phyloP scores from a whole-genome alignment of 2,329 filamentous ascomycete genomes.

The Stachybotrys echinatus region DNA sequence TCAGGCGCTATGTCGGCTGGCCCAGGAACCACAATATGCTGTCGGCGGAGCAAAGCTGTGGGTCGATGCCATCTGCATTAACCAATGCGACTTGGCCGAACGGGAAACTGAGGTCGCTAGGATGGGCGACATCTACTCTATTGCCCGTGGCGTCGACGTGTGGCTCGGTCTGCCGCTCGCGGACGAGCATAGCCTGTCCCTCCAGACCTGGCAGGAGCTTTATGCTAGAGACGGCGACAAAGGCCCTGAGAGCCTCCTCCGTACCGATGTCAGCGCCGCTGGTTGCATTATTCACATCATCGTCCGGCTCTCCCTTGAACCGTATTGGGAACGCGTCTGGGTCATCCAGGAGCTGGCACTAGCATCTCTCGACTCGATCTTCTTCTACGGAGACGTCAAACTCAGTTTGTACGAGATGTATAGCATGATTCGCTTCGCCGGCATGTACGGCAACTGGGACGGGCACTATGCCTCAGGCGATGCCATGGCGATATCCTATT shows the following conservation, averaged over 20 bases:
- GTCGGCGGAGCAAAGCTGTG: background rate
- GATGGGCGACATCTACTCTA: background rate
- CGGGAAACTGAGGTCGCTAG: background rate
- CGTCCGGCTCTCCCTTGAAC: background rate
- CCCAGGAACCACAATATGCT: background rate
- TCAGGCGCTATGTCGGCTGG: background rate
- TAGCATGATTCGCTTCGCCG: background rate
- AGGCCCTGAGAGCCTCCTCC: background rate
- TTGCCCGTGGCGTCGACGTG: background rate
- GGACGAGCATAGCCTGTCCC: background rate
- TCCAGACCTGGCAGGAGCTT: background rate
- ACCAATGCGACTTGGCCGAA: background rate
- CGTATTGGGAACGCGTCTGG: background rate
- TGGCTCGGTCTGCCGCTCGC: background rate
- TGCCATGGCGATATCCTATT: background rate
- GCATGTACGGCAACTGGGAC: background rate
- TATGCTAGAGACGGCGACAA: background rate
- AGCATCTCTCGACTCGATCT: background rate
- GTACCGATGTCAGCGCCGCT: background rate
- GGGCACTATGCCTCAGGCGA: background rate
- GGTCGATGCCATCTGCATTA: too few species aligned
- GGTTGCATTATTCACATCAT: background rate
- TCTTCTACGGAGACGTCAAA: background rate
- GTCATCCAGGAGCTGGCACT: background rate
- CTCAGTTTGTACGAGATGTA: background rate